Conservation (phyloP, 2,329 filamentous ascomycete species). For the Stachybotrys elegans region DNA sequence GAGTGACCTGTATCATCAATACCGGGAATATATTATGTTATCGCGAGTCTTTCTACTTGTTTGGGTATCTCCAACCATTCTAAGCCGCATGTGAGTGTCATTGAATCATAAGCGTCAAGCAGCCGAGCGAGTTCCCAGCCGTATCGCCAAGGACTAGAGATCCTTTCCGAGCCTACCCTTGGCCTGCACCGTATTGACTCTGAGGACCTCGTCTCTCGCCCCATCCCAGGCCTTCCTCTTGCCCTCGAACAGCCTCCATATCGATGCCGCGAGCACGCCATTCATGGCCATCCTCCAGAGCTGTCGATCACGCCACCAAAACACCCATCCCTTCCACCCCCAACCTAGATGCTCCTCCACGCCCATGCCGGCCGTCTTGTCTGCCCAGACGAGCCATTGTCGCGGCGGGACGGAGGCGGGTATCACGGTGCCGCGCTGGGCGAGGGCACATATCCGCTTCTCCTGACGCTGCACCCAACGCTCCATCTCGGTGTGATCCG, state of each 20-base stretch:
- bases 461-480: constrained; percentile 15
- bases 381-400: constrained; percentile 18
- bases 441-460: constrained; percentile 12
- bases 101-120: too few relatives aligned
- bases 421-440: constrained; percentile 15
- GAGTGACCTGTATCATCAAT: too few relatives aligned
- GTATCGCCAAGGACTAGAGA: not conserved
- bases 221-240: constrained; percentile 14
- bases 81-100: too few relatives aligned
- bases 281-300: constrained; percentile 30
- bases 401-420: constrained; percentile 15
- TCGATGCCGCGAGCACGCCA: constrained; percentile 13
- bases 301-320: constrained; percentile 31
- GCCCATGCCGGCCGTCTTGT: constrained; percentile 32
- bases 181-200: constrained; percentile 6
- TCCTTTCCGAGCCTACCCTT: constrained; percentile 1
- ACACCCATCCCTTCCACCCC: constrained; percentile 31
- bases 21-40: too few relatives aligned
- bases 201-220: constrained; percentile 11
- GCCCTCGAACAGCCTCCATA: constrained; percentile 15
- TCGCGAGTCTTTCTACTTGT: too few relatives aligned
- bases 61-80: too few relatives aligned
- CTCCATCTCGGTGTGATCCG: constrained; percentile 26
- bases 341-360: constrained; percentile 33
- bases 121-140: too few relatives aligned